Evolutionary conservation across 164 flowering plant genomes (phyloP), one percentile per base, ranked within the genome.

Genomic region (Magnolia kwangsiensis): DNA sequence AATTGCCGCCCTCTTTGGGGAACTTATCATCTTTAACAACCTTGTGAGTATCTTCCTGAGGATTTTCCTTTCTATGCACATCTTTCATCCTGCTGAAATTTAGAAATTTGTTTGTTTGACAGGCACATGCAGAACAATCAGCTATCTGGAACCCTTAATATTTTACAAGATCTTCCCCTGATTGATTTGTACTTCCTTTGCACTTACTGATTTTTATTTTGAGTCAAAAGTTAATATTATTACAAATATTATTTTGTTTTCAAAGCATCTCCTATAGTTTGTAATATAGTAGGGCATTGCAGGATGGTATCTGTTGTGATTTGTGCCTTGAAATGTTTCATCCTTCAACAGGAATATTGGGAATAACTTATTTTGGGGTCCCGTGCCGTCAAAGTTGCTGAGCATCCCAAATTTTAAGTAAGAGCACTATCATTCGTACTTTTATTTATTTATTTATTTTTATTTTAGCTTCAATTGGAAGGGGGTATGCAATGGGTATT

Each of bases 61-160:
- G 61, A 55, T 55, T 10, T 55, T 10, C 61, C 1, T 55, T 10
- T 55, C 18, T 55, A 55, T 55, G 13, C 61, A 45, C 66, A 37
- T 23, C 63, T 29, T 21, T 21, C 5, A 16, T 50, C 1, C 21
- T 59, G 14, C 13, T 50, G 27, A 29, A 61, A 50, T 51, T 78
- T 58, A 51, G 59, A 7, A 51, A 5, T 63, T 64, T 71, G 78
- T 64, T 79, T 63, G 20, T 8, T 83, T 82, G 77, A 82, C 97
- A 96, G 99, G 72, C 94, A 79, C 71, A 74, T 96, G 88, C 97
- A 96, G 89, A 81, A 88, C 83, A 96, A 96, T 84, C 89, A 88
- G 71, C 86, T 96, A 8, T 86, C 97, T 63, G 99, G 99, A 75
- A 84, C 91, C 73, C 93, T 96, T 70, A 89, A 92, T 88, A 91